Evolutionary conservation across 306 rosid genomes (phyloP).

Genomic region (Begonia peltatifolia): DNA sequence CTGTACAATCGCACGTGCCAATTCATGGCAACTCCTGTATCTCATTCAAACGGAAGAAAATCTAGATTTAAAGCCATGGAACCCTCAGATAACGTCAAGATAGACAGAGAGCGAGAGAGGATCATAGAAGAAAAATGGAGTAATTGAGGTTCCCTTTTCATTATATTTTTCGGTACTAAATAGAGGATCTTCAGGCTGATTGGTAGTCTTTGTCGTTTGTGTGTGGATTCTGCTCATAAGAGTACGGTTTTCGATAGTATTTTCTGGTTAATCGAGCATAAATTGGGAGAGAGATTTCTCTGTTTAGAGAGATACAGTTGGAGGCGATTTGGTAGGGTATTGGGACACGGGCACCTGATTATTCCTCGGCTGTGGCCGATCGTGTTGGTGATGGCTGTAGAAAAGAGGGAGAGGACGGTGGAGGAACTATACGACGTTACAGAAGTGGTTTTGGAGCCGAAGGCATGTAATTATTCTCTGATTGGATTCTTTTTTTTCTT

Average conservation of each 20-base stretch:
- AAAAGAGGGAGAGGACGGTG: conserved; percentile 20
- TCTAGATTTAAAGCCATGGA: neutral
- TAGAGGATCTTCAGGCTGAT: neutral
- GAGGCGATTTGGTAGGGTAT: too few species aligned
- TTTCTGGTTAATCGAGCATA: too few species aligned
- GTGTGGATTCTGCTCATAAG: neutral
- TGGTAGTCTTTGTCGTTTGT: neutral
- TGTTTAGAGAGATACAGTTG: too few species aligned
- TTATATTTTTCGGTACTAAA: neutral
- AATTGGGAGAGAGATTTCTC: too few species aligned
- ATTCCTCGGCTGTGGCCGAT: conserved; percentile 22
- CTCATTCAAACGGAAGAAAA: neutral
- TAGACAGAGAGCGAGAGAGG: neutral
- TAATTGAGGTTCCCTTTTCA: neutral
- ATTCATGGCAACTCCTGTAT: too few species aligned
- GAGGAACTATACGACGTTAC: conserved; percentile 30
- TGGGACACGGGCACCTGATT: neutral
- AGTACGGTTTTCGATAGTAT: too few species aligned
- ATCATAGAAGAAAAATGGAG: neutral
- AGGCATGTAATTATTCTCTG: conserved; percentile 35
- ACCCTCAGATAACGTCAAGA: neutral
- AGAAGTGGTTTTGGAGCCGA: conserved; percentile 16
- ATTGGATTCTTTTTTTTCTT: conserved; percentile 29
- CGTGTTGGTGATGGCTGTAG: conserved; percentile 15
- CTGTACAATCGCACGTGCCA: too few species aligned